Base-by-base conservation (phyloP, 1,139 yeast species). In the Yamadazyma triangularis region DNA sequence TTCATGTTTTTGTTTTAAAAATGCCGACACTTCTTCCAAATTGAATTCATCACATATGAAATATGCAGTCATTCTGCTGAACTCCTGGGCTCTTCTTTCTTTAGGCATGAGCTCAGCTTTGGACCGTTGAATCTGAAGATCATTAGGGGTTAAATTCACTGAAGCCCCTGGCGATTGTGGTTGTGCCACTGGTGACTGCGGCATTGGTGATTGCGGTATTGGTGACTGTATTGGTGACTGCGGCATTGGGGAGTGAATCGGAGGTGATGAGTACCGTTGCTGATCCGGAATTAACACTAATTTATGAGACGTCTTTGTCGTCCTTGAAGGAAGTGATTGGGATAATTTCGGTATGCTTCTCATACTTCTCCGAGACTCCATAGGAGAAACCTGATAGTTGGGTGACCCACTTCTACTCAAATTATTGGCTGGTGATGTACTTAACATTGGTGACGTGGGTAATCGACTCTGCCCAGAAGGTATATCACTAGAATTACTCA, bases 41-140 rank as follows among this genome's bases (percentile, higher is more conserved):
- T 84, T 70, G 50, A 88, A 80, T 14, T 84, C 87, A 35, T 87
- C 96, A 15, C 95, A 79, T 7, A 88, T 79, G 44, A 87, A 76
- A 53, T 89, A 89, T 0, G 96, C 96, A 0, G 97, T 88, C 42
- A 88, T 87, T 37, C 97, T 60, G 20, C 95, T 79, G 43, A 82
- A 74, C 41, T 78, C 84, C 24, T 73, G 77, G 3, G 79, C 84
- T 38, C 89, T 59, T 24, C 71, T 68, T 30, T 79, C 88, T 43
- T 79, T 79, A 6, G 84, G 73, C 71, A 79, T 64, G 32, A 75
- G 58, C 46, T 84, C 94, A 1, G 89, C 89, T 29, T 82, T 60
- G 2, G 88, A 74, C 26, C 84, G 50, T 29, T 58, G 64, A 35
- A 64, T 51, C 53, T 64, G 59, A 11, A 51, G 41, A 7, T 61